A percentile compares a stretch with the other conserved stretches of the same genome.
These are phyloP conservation scores for Verticillium albo-atrum DNA, from an alignment of 2,329 filamentous ascomycete genomes.

Conservation along the genomic window DNA sequence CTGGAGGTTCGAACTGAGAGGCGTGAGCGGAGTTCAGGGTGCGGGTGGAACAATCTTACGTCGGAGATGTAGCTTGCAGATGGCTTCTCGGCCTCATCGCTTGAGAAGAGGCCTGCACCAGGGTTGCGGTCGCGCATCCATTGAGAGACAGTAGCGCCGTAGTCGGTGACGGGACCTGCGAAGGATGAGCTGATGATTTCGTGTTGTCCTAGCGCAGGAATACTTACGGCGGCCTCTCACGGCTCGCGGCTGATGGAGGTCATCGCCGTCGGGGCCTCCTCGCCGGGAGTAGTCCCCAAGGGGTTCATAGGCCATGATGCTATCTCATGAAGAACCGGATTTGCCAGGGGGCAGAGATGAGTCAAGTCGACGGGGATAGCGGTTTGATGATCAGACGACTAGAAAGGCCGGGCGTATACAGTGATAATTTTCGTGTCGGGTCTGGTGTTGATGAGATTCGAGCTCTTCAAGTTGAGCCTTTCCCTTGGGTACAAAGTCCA, in stretches of 20 bases:
- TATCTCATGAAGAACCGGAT: constrained; percentile 6
- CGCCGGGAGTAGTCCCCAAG: constrained; percentile 40
- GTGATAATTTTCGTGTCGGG: background rate
- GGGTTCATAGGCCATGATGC: constrained; percentile 49
- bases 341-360: background rate
- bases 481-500: background rate
- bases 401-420: no score
- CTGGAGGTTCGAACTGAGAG: constrained; percentile 76
- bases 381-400: no score
- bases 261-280: constrained; percentile 31
- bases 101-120: constrained; percentile 39
- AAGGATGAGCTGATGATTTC: background rate
- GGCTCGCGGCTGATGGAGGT: constrained; percentile 42
- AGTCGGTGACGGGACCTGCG: constrained; percentile 84
- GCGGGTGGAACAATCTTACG: constrained; percentile 46
- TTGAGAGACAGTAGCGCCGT: constrained; percentile 82
- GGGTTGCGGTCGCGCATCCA: constrained; percentile 77
- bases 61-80: constrained; percentile 88
- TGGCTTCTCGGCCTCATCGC: constrained; percentile 72
- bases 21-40: background rate
- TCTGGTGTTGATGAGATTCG: background rate
- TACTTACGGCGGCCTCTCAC: constrained; percentile 39
- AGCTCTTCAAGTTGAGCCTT: background rate
- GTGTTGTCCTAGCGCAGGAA: background rate
- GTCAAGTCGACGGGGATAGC: background rate